Evolutionary conservation across 257 asterid genomes (phyloP), one percentile per base, ranked within the genome.

Genomic region (Solanum dulcamara): DNA sequence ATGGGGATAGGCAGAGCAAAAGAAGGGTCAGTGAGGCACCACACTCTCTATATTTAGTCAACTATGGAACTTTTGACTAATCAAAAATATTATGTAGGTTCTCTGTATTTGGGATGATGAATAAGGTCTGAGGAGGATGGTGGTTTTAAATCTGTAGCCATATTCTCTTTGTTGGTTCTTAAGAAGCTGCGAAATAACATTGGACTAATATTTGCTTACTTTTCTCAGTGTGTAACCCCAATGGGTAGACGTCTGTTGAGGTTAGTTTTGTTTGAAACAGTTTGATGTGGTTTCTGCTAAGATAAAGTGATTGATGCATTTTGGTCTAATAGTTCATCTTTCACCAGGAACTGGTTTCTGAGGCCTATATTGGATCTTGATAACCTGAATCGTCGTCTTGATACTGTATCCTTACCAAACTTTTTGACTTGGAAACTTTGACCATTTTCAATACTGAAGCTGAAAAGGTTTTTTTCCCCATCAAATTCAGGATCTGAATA

Each of bases 1-100:
- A 96, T 95, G 99, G 99, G 99, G 83, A 96, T 96, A 89, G 99
- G 99, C 64, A 95, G 97, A 92, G 93, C 99, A 84, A 96, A 95
- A 92, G 99, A 96, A 93, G 99, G 99, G 99, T 96, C 91, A 88
- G 82, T 86, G 68, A 85, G 30, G 81, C 66, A 77, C 32, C 82
- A 44, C 51, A 74, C 59, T 90, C 85, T 37, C 44, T 24, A 20
- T 82, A 26, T 66, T 38, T 48, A 79, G 17, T 79, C 42, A 79
- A 79, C 42, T 35, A 84, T 83, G 83, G 64, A 85, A 86, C 62
- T 83, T 81, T 66, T 74, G 84, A 82, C 89, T 88, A 85, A 80
- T 79, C 28, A 83, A 82, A 48, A 80, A 80, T 77, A 81, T 14
- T 20, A 35, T 94, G 95, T 95, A 96, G 99, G 90, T 96, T 96